Evolutionary conservation across 805 yeast species (phyloP), one percentile per base, ranked within the genome.

Genomic region (Kuraishia hungarica): DNA sequence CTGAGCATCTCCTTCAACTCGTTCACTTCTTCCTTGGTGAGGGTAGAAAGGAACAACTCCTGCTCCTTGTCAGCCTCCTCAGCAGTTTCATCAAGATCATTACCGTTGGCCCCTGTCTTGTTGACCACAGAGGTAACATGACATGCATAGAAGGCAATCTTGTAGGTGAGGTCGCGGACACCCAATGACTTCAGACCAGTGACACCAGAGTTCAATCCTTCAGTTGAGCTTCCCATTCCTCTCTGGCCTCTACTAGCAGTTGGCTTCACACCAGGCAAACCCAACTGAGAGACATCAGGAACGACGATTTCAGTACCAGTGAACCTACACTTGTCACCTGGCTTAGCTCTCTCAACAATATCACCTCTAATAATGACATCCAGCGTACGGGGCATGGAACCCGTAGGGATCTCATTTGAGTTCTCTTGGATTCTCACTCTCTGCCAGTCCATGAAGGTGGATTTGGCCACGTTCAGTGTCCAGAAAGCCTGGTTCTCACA

Each of bases 381-480:
- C 64, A 93, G 71, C 1, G 97, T 93, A 68, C 99, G 82, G 24
- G 99, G 99, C 99, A 93, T 93, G 2, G 97, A 91, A 28, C 99
- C 99, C 0, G 97, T 90, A 26, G 99, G 99, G 56, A 93, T 93
- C 70, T 93, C 98, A 62, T 78, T 87, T n/a, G 97, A 85, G 65
- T 93, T 94, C 66, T 93, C 99, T 68, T 93, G 99, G 60, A 93
- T 87, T 63, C 97, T 82, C 24, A 91, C 93, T 60, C 87, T 87
- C 70, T 93, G 99, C 99, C 99, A 93, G 75, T 93, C 98, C 59
- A 90, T 76, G 64, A 94, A 93, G 58, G 86, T 88, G 0, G 96
- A 89, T 69, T 90, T 89, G 39, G 87, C 71, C 29, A 93, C 84
- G 63, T 88, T 85, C 56, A 94, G 73, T 1, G 96, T 83, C 96